These are phyloP conservation scores for Agrocybe chaxingu DNA, from an alignment of 768 basidiomycete species.

Conservation along the genomic window DNA sequence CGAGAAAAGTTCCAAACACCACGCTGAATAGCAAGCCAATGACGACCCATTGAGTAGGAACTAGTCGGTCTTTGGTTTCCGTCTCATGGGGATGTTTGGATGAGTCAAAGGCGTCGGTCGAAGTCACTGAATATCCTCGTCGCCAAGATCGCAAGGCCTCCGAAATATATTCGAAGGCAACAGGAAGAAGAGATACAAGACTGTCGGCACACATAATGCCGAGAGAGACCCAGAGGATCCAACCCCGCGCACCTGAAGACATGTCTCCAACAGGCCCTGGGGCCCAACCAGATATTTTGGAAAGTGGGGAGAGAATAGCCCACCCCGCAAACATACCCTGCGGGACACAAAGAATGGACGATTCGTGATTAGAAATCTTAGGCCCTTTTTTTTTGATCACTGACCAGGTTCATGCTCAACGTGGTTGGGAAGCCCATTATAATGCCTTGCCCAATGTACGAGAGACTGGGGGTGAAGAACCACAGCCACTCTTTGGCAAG, in stretches of 20 bases:
- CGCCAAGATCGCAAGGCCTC: conserved; percentile 25
- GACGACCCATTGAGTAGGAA: conserved; percentile 77
- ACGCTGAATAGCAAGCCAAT: conserved; percentile 63
- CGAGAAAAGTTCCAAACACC: conserved; percentile 67
- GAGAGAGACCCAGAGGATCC: conserved; percentile 95
- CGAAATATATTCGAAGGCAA: conserved; percentile 51
- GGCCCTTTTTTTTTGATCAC: conserved; percentile 12
- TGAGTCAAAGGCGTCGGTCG: conserved; percentile 18
- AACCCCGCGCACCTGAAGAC: conserved; percentile 85
- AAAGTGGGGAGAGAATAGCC: conserved; percentile 88
- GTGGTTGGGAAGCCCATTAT: conserved; percentile 98
- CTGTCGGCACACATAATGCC: conserved; percentile 96
- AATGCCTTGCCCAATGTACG: conserved; percentile 94
- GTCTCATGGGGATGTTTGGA: conserved; percentile 52
- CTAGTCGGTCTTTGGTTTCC: conserved; percentile 77
- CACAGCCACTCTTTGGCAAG: conserved; percentile 89
- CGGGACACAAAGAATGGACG: conserved; percentile 1
- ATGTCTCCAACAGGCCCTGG: conserved; percentile 90
- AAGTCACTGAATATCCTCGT: conserved; percentile 19
- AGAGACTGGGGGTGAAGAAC: conserved; percentile 89
- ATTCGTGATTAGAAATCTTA: neutral
- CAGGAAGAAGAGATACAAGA: conserved; percentile 80
- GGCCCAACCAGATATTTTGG: conserved; percentile 85
- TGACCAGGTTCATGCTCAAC: conserved; percentile 85
- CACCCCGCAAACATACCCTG: conserved; percentile 97